Percentiles rank a stretch among this genome's conserved stretches.
Evolutionary conservation across 179 eudicot genomes (phyloP).

Genomic region (Silene coronaria): DNA sequence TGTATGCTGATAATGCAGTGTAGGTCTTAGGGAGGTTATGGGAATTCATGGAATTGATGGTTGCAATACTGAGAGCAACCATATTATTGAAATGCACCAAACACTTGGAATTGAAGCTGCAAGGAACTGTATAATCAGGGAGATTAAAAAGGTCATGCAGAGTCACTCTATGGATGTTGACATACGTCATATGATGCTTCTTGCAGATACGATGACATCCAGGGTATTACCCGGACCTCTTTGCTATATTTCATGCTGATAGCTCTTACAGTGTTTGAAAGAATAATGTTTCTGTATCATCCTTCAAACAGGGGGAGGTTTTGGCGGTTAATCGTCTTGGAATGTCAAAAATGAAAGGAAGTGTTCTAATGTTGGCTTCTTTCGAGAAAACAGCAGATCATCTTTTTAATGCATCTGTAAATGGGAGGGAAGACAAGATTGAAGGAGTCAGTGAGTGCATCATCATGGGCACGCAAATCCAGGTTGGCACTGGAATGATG

Average conservation of each 20-base stretch:
- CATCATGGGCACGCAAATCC: slow-evolving; percentile 89
- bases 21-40: slow-evolving; percentile 74
- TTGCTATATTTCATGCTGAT: slow-evolving; percentile 6
- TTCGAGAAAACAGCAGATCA: slow-evolving; percentile 91
- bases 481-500: slow-evolving; percentile 76
- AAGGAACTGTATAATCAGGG: slow-evolving; percentile 54
- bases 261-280: neutral
- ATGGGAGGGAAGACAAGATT: slow-evolving; percentile 74
- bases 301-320: slow-evolving; percentile 64
- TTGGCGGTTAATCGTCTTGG: slow-evolving; percentile 77
- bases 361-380: slow-evolving; percentile 89
- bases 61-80: slow-evolving; percentile 56
- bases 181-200: slow-evolving; percentile 92
- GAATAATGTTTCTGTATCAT: neutral
- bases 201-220: slow-evolving; percentile 85
- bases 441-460: slow-evolving; percentile 92
- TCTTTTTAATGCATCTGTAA: slow-evolving; percentile 77
- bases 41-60: slow-evolving; percentile 73
- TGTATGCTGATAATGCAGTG: slow-evolving; percentile 35
- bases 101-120: slow-evolving; percentile 95
- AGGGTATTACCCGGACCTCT: slow-evolving; percentile 37
- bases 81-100: slow-evolving; percentile 60
- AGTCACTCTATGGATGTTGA: slow-evolving; percentile 82
- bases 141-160: slow-evolving; percentile 66
- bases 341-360: slow-evolving; percentile 80